Conservation (phyloP, 805 yeast genomes). For the Metahyphopichia silvanorum region DNA sequence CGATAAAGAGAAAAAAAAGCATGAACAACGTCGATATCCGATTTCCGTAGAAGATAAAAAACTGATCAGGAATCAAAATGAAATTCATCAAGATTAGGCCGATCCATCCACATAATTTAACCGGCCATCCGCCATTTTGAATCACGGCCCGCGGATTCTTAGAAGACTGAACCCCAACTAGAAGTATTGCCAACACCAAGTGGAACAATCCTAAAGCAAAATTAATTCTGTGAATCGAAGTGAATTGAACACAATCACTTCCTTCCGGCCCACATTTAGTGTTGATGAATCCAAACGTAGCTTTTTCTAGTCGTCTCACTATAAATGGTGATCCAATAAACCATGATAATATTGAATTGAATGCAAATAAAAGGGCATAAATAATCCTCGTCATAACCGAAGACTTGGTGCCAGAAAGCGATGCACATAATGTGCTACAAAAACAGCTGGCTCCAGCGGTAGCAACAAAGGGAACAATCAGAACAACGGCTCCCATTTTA, state of each 20-base stretch:
- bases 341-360: conserved; percentile 89
- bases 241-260: conserved; percentile 79
- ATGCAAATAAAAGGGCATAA: conserved; percentile 73
- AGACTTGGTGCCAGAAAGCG: conserved; percentile 60
- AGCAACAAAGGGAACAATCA: conserved; percentile 64
- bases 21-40: conserved; percentile 83
- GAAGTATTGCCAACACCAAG: conserved; percentile 59
- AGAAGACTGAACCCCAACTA: conserved; percentile 75
- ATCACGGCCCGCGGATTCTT: conserved; percentile 72
- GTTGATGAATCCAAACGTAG: conserved; percentile 67
- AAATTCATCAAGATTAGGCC: conserved; percentile 60
- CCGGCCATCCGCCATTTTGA: conserved; percentile 91
- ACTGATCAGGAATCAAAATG: conserved; percentile 73
- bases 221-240: conserved; percentile 89
- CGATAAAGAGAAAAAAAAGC: conserved; percentile 82
- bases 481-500: conserved; percentile 59
- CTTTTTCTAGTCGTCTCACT: conserved; percentile 64
- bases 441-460: conserved; percentile 40
- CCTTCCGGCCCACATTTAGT: conserved; percentile 70
- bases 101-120: conserved; percentile 63
- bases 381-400: conserved; percentile 81
- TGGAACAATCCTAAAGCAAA: conserved; percentile 85
- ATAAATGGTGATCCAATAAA: conserved; percentile 82
- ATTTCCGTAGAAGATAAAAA: conserved; percentile 88
- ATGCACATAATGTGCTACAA: conserved; percentile 55